Evolutionary conservation across 2,329 filamentous ascomycete genomes (phyloP), one percentile per base, ranked within the genome.

Genomic region (Rhynchosporium agropyri): DNA sequence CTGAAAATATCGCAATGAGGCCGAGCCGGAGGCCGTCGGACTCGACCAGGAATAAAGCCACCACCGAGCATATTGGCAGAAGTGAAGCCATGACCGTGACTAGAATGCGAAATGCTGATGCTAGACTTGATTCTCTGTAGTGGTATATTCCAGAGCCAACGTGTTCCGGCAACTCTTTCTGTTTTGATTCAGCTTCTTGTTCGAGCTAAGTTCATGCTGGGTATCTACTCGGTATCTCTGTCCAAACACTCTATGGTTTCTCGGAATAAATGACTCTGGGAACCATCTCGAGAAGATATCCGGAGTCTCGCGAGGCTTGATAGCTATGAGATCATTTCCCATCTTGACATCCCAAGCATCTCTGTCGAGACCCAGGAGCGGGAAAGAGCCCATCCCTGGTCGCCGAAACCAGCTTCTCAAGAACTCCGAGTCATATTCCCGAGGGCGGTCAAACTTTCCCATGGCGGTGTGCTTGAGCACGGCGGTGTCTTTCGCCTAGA

Each of bases 41-140:
- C 36, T 67, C n/a, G 3, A 74, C 58, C 13, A 70, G 56, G 49
- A 67, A 74, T 28, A 75, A 66, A 5, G 65, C 67, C 6, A 73
- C 45, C 12, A 73, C 67, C 7, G 69, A 71, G 3, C 60, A 33
- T 1, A 73, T 66, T 0, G 72, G 72, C 3, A 74, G 64, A 0
- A 74, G n/a, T 4, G 70, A 71, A 3, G 71, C 68, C 3, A 70
- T 26, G 9, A 73, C 64, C 1, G 69, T 73, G 9, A 63, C 64
- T 28, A 74, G 7, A 7, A 66, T 57, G 9, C 67, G 58, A 38
- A 70, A 29, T 7, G 64, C 33, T 0, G 43, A 36, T 15, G 56
- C 50, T 5, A 69, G 58, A 6, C 15, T 3, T 46, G 48, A 65
- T n/a, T 70, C 67, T 28, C 62, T 56, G 40, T 71, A 63, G 15